Conservation (phyloP, 495 filamentous ascomycete genomes). For the Podospora pseudocomata region DNA sequence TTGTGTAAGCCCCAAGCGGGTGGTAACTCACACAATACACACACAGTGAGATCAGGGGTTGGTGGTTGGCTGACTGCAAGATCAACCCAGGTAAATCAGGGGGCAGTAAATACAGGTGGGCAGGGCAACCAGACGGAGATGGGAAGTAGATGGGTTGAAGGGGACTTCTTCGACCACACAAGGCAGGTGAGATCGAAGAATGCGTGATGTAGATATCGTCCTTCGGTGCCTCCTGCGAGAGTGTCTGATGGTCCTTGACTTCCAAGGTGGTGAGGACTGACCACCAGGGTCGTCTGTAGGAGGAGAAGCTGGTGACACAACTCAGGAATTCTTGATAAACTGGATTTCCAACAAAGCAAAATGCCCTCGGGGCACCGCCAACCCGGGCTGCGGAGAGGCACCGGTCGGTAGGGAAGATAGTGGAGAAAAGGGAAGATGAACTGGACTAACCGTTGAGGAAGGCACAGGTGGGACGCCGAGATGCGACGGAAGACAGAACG, state of each 20-base stretch:
- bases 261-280: background rate
- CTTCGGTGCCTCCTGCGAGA: background rate
- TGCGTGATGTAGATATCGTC: background rate
- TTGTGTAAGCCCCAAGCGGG: constrained; percentile 11
- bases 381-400: background rate
- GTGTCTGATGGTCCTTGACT: background rate
- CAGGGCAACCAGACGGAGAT: background rate
- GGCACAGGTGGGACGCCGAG: background rate
- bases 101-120: background rate
- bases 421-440: background rate
- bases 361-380: background rate
- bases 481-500: background rate
- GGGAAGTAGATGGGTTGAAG: background rate
- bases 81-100: constrained; percentile 12
- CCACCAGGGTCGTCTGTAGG: background rate
- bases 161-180: background rate
- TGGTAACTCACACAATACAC: constrained; percentile 21
- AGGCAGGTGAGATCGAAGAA: constrained; percentile 22
- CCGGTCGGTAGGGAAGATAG: background rate
- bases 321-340: background rate
- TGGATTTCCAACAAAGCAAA: background rate
- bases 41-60: background rate
- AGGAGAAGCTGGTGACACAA: background rate
- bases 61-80: constrained; percentile 14
- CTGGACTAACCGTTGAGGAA: background rate